Evolutionary conservation across 441 rosid genomes (phyloP), one percentile per base, ranked within the genome.

Genomic region (Gossypium lobatum): DNA sequence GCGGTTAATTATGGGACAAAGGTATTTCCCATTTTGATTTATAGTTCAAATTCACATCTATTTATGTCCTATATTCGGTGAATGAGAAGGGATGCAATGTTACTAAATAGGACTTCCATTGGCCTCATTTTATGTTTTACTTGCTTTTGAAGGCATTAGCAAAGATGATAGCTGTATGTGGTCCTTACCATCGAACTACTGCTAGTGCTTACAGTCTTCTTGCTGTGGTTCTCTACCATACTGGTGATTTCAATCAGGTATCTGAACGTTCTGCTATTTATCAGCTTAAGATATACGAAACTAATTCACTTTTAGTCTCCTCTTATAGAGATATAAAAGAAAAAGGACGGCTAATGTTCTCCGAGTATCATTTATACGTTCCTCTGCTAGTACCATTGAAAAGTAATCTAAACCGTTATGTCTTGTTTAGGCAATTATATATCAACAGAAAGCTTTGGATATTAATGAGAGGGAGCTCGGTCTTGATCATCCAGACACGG

Each of bases 381-480:
- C 57, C 20, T 17, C 57, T 16, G 21, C 20, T 52, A n/a, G 57
- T 52, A 52, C 57, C 57, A 52, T 16, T n/a, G 57, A 52, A 52
- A 52, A 52, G 25, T 55, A 42, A 26, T 67, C 59, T 73, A 23
- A 53, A 50, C 54, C 23, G 1, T 20, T 39, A 34, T 18, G 7
- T 62, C 72, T 74, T 77, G 79, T 58, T 70, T 79, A 88, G 85
- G 91, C 98, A 72, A 86, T 93, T 14, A 85, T 89, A 79, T 92
- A 92, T 85, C 97, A 94, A 83, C 97, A 92, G 74, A 94, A 88
- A 82, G 95, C 97, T 57, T 83, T 95, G 83, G 94, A 91, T 87
- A 95, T 95, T 78, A 95, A 95, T 68, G 98, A 95, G 84, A 88
- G 94, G 80, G 94, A 91, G 82, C 90, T 91, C 68, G 98, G 98